A percentile compares a stretch with the other conserved stretches of the same genome.
These are phyloP conservation scores for Globisporangium spinosum DNA, from an alignment of 352 stramenopile species.

Conservation along the genomic window DNA sequence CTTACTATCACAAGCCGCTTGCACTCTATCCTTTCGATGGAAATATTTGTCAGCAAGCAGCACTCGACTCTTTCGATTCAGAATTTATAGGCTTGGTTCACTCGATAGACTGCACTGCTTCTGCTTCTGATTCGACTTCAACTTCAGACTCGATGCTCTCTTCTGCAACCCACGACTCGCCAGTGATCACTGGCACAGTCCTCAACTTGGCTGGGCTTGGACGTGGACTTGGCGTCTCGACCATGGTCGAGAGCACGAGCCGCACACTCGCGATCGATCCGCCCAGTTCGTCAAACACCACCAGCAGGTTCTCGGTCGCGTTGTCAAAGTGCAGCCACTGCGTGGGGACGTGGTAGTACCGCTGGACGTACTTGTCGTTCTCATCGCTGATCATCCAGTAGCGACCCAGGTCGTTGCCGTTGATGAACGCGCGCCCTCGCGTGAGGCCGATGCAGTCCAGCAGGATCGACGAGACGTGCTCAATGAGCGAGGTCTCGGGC, in stretches of 20 bases:
- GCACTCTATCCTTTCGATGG: no score
- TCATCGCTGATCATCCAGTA: conserved; percentile 57
- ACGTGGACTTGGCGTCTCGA: conserved; percentile 14
- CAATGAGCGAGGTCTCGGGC: conserved; percentile 12
- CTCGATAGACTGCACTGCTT: neutral
- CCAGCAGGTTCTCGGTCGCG: conserved; percentile 36
- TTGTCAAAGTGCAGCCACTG: conserved; percentile 46
- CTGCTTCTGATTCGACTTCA: neutral
- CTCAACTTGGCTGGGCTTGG: neutral
- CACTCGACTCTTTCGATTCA: neutral
- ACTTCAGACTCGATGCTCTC: neutral
- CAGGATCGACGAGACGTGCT: conserved; percentile 43
- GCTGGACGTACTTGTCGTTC: conserved; percentile 52
- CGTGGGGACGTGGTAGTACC: conserved; percentile 57
- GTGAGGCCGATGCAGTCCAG: conserved; percentile 57
- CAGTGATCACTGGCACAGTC: neutral
- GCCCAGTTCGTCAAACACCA: conserved; percentile 64
- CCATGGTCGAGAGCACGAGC: conserved; percentile 52
- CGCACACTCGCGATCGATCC: conserved; percentile 40
- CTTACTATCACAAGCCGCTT: neutral
- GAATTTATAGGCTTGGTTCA: neutral
- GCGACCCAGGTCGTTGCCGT: conserved; percentile 63
- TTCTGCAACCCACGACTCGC: neutral
- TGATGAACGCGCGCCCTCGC: conserved; percentile 55
- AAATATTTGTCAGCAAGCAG: neutral